These are phyloP conservation scores for Pelagomonas calceolata DNA, from an alignment of 108 stramenopile species.

Conservation along the genomic window DNA sequence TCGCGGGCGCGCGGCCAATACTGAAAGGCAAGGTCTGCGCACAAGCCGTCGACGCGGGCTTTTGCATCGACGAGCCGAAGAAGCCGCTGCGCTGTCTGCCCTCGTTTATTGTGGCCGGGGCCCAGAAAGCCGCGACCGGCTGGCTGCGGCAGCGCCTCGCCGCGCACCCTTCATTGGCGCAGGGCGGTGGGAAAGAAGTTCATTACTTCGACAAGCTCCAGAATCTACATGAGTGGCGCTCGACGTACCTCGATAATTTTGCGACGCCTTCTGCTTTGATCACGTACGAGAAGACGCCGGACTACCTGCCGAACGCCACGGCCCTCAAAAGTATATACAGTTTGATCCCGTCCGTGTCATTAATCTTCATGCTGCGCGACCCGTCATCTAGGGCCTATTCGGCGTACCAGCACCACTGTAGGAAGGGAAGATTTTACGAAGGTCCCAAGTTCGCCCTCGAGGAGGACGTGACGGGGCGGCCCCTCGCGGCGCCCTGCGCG, in stretches of 20 bases:
- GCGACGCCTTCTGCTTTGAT: background rate
- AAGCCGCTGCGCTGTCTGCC: background rate
- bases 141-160: background rate
- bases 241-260: background rate
- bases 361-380: background rate
- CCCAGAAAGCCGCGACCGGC: background rate
- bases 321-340: background rate
- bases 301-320: background rate
- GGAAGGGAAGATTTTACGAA: background rate
- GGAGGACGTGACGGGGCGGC: background rate
- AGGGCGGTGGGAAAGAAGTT: background rate
- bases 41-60: too few relatives aligned
- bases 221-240: background rate
- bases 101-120: background rate
- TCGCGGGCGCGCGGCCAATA: too few relatives aligned
- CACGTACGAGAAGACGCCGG: background rate
- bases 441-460: background rate
- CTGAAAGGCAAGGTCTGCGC: too few relatives aligned
- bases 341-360: background rate
- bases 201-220: background rate
- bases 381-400: background rate
- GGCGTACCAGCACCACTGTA: background rate
- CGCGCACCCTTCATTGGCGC: background rate
- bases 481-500: background rate
- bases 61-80: too few relatives aligned